Conservation (phyloP, 2,329 filamentous ascomycete genomes). For the Aspergillus sp. region DNA sequence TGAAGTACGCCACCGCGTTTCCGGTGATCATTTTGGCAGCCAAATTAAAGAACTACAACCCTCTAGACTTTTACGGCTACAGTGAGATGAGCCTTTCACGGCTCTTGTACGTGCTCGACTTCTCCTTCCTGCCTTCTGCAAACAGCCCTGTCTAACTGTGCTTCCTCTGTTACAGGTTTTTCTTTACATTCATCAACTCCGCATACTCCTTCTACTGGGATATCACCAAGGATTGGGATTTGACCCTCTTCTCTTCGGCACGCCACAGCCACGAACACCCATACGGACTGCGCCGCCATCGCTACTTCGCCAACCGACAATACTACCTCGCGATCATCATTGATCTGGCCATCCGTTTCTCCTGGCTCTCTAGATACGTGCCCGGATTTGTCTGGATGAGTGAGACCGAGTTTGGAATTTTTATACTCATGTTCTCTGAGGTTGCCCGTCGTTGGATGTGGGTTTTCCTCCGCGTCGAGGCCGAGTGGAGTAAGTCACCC, state of each 20-base stretch:
- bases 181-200: constrained; percentile 77
- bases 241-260: constrained; percentile 71
- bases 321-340: constrained; percentile 82
- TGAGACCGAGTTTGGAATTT: constrained; percentile 86
- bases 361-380: constrained; percentile 87
- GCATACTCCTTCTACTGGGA: constrained; percentile 99
- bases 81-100: constrained; percentile 59
- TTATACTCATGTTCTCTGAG: constrained; percentile 82
- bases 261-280: constrained; percentile 67
- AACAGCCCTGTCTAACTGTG: not conserved
- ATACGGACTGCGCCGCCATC: constrained; percentile 73
- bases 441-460: constrained; percentile 89
- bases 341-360: constrained; percentile 81
- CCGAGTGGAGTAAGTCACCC: constrained; percentile 72
- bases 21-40: constrained; percentile 83
- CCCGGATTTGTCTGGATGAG: constrained; percentile 79
- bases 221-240: constrained; percentile 92
- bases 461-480: constrained; percentile 95
- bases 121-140: too few relatives aligned
- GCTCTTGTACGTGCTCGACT: constrained; percentile 50
- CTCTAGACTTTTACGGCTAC: constrained; percentile 51
- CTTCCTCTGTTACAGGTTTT: constrained; percentile 58
- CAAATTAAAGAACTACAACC: constrained; percentile 66
- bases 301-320: constrained; percentile 71
- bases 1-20: constrained; percentile 93